Evolutionary conservation across 371 early-diverging fungal species (phyloP).

Genomic region (Mortierella sp.): DNA sequence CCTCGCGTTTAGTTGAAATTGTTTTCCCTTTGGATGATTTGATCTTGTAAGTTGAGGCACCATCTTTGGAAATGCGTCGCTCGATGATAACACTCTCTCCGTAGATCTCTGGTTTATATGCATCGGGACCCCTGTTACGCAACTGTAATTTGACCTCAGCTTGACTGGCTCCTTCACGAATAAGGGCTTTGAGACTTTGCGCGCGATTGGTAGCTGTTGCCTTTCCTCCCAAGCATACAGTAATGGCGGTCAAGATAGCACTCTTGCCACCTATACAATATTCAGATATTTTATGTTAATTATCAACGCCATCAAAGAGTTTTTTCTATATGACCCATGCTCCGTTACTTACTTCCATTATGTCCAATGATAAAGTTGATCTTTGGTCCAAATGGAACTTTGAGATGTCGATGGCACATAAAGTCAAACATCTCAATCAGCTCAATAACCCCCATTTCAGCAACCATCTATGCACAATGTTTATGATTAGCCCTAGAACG

Average conservation of each 20-base stretch:
- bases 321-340: background rate
- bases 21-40: slow-evolving; percentile 70
- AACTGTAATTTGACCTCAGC: slow-evolving; percentile 78
- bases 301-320: background rate
- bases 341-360: slow-evolving; percentile 82
- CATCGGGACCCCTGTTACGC: slow-evolving; percentile 87
- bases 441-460: slow-evolving; percentile 82
- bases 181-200: slow-evolving; percentile 78
- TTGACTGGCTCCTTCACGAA: slow-evolving; percentile 85
- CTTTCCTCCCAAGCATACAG: slow-evolving; percentile 92
- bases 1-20: slow-evolving; percentile 83
- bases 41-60: slow-evolving; percentile 81
- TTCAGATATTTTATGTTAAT: background rate
- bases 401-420: slow-evolving; percentile 92
- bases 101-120: slow-evolving; percentile 83
- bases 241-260: slow-evolving; percentile 93
- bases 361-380: slow-evolving; percentile 97
- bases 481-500: background rate
- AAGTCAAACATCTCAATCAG: slow-evolving; percentile 88
- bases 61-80: slow-evolving; percentile 82
- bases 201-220: slow-evolving; percentile 91
- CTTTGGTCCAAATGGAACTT: slow-evolving; percentile 84
- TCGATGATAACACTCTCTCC: slow-evolving; percentile 88
- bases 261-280: slow-evolving; percentile 85
- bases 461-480: slow-evolving; percentile 47